These are phyloP conservation scores for Telfairia occidentalis DNA, from an alignment of 331 rosid genomes.

Conservation along the genomic window DNA sequence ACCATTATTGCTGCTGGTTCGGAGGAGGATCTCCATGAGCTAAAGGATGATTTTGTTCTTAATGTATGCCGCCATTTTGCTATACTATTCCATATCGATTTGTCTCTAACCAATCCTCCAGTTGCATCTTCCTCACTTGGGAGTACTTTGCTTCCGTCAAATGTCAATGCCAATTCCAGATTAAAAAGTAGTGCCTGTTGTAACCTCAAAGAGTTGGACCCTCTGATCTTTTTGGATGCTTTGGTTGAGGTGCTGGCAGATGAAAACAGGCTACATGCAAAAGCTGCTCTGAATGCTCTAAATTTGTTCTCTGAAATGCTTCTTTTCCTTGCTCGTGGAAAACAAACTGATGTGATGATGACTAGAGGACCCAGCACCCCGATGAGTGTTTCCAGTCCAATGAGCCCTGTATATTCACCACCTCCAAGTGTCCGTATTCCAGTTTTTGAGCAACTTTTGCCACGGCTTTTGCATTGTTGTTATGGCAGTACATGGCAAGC, in stretches of 20 bases:
- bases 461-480: slow-evolving; percentile 96
- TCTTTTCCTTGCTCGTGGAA: slow-evolving; percentile 82
- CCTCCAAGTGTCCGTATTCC: slow-evolving; percentile 95
- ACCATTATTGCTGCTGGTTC: slow-evolving; percentile 84
- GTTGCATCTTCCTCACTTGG: slow-evolving; percentile 39
- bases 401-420: slow-evolving; percentile 94
- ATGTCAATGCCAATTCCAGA: slow-evolving; percentile 46
- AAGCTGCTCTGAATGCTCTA: slow-evolving; percentile 84
- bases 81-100: slow-evolving; percentile 67
- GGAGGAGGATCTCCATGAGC: slow-evolving; percentile 71
- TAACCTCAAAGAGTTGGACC: slow-evolving; percentile 90
- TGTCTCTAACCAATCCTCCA: slow-evolving; percentile 40
- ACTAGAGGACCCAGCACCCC: slow-evolving; percentile 96
- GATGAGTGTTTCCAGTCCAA: slow-evolving; percentile 95
- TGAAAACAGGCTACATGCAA: slow-evolving; percentile 88
- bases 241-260: slow-evolving; percentile 93
- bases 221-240: slow-evolving; percentile 84
- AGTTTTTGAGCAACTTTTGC: slow-evolving; percentile 85
- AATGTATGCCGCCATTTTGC: slow-evolving; percentile 97
- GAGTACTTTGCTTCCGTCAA: slow-evolving; percentile 47
- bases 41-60: slow-evolving; percentile 72
- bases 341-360: slow-evolving; percentile 80
- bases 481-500: slow-evolving; percentile 97
- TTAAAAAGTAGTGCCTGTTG: slow-evolving; percentile 50
- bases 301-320: slow-evolving; percentile 85